Evolutionary conservation across 768 basidiomycete genomes (phyloP).

Genomic region (Cantharellus anzutake): DNA sequence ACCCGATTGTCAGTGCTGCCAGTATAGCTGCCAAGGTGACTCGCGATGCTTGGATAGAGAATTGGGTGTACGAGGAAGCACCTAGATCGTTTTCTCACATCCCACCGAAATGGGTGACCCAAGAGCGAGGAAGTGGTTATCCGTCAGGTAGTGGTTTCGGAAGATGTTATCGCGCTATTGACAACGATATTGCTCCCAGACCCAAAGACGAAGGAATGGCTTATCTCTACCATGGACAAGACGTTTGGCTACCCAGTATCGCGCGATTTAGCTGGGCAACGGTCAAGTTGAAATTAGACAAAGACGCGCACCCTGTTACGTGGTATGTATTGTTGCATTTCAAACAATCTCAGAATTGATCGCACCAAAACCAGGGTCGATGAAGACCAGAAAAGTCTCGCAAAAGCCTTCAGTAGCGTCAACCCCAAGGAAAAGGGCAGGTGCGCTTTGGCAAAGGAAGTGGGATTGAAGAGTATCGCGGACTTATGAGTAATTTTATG

Average conservation of each 20-base stretch:
- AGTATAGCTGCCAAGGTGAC: conserved; percentile 98
- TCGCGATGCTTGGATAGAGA: conserved; percentile 72
- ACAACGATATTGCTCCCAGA: conserved; percentile 26
- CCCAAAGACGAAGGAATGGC: conserved; percentile 82
- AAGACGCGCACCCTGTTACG: conserved; percentile 53
- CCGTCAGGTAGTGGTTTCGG: conserved; percentile 44
- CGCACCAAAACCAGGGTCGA: conserved; percentile 40
- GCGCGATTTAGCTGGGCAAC: conserved; percentile 95
- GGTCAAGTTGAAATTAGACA: conserved; percentile 67
- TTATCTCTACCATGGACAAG: conserved; percentile 53
- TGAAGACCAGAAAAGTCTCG: conserved; percentile 57
- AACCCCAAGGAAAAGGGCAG: conserved; percentile 61
- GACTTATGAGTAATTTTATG: conserved; percentile 27
- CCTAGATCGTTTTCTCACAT: conserved; percentile 8
- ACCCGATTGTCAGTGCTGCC: conserved; percentile 92
- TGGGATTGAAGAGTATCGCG: conserved; percentile 50
- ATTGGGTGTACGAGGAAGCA: conserved; percentile 64
- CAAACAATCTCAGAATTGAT: not conserved
- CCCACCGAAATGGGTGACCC: conserved; percentile 5
- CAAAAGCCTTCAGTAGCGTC: conserved; percentile 53
- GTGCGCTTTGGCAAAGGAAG: conserved; percentile 48
- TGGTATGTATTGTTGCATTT: conserved; percentile 35
- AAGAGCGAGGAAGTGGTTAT: conserved; percentile 63
- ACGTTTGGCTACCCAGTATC: conserved; percentile 82
- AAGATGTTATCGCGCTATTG: not conserved